Evolutionary conservation across 2,329 filamentous ascomycete species (phyloP).

Genomic region (Colletotrichum sp.): DNA sequence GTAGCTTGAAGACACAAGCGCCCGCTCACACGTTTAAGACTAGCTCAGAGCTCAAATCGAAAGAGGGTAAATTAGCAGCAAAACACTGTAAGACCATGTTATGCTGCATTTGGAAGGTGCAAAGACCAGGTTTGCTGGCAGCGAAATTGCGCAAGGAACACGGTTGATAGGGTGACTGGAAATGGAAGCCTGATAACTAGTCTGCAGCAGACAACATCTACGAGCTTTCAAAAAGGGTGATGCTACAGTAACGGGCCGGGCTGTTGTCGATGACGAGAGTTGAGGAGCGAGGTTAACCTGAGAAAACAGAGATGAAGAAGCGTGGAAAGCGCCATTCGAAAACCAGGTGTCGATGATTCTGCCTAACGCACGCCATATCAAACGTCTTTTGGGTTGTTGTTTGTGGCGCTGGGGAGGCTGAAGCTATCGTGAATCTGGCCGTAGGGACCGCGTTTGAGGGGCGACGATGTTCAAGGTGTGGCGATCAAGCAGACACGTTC

Average conservation of each 20-base stretch:
- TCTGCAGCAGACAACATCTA: neutral
- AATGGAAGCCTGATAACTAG: neutral
- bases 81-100: neutral
- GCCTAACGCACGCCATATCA: neutral
- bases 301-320: neutral
- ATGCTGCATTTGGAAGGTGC: neutral
- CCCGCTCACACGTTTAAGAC: neutral
- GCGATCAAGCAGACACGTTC: neutral
- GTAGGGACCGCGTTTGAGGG: neutral
- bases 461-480: neutral
- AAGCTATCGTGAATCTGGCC: neutral
- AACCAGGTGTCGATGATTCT: neutral
- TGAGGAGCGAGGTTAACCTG: neutral
- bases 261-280: rapidly evolving
- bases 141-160: neutral
- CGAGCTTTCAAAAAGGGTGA: neutral
- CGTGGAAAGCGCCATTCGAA: neutral
- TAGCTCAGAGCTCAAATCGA: neutral
- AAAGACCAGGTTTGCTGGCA: neutral
- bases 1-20: neutral
- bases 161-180: neutral
- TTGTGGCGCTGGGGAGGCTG: neutral
- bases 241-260: neutral
- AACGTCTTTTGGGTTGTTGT: neutral
- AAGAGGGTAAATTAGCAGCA: neutral